phyloP scores from a whole-genome alignment of 768 basidiomycete genomes.

The Tephrocybe sp. region DNA sequence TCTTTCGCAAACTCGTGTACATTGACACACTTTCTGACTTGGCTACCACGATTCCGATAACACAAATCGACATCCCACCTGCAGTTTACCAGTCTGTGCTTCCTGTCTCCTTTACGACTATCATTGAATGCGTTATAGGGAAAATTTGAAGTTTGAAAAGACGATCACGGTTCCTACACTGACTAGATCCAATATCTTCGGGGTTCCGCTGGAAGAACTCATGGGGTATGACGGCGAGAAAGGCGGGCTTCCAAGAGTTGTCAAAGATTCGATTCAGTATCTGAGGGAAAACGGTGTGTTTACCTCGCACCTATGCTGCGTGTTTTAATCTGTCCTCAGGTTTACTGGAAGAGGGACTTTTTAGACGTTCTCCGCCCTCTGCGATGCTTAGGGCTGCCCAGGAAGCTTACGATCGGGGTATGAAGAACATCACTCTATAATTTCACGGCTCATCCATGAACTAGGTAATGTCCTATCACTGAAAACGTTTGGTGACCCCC shows the following conservation, averaged over 20 bases:
- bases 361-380: constrained; percentile 79
- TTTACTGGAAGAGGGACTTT: constrained; percentile 75
- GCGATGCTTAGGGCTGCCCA: constrained; percentile 70
- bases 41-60: constrained; percentile 76
- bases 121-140: constrained; percentile 41
- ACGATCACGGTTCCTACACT: constrained; percentile 67
- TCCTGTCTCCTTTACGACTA: neutral
- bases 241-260: constrained; percentile 77
- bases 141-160: constrained; percentile 75
- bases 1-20: constrained; percentile 83
- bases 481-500: constrained; percentile 71
- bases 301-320: constrained; percentile 14
- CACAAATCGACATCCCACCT: constrained; percentile 84
- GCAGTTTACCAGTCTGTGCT: constrained; percentile 74
- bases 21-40: constrained; percentile 76
- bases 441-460: constrained; percentile 7
- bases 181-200: constrained; percentile 66
- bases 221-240: constrained; percentile 87
- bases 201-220: constrained; percentile 76
- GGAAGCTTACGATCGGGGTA: constrained; percentile 84
- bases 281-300: constrained; percentile 57
- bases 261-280: constrained; percentile 74
- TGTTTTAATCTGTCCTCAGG: constrained; percentile 29
- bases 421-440: neutral
- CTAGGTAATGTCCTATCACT: constrained; percentile 80